phyloP scores from a whole-genome alignment of 768 basidiomycete genomes.

The Fibroporia radiculosa region DNA sequence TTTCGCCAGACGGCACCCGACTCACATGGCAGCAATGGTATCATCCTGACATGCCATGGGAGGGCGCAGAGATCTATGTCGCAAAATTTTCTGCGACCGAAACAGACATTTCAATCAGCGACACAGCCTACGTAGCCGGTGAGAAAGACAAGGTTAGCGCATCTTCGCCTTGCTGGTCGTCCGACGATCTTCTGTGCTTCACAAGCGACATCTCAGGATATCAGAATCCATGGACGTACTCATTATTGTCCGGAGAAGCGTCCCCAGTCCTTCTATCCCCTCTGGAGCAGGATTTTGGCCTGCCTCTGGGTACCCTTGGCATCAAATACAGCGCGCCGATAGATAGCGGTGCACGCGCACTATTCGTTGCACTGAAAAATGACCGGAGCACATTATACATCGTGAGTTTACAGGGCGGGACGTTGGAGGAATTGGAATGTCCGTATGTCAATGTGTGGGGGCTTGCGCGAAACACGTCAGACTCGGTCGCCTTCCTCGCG shows the following conservation, averaged over 20 bases:
- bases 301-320: constrained; percentile 45
- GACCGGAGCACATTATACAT: constrained; percentile 30
- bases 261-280: constrained; percentile 33
- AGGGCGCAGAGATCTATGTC: constrained; percentile 45
- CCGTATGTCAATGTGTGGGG: constrained; percentile 36
- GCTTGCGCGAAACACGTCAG: constrained; percentile 28
- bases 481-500: constrained; percentile 35
- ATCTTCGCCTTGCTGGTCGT: constrained; percentile 50
- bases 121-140: constrained; percentile 40
- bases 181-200: constrained; percentile 46
- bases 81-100: constrained; percentile 36
- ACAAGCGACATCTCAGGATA: constrained; percentile 56
- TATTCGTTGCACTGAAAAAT: constrained; percentile 26
- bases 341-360: constrained; percentile 24
- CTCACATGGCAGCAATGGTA: constrained; percentile 58
- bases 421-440: constrained; percentile 25
- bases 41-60: constrained; percentile 66
- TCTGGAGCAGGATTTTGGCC: constrained; percentile 44
- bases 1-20: constrained; percentile 47
- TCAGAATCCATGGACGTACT: constrained; percentile 55
- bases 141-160: constrained; percentile 39
- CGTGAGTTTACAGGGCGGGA: constrained; percentile 20
- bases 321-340: constrained; percentile 40
- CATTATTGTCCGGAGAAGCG: constrained; percentile 24
- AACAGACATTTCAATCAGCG: constrained; percentile 21